These are phyloP conservation scores for Camellia lanceoleosa DNA, from an alignment of 148 eudicot species.

Conservation along the genomic window DNA sequence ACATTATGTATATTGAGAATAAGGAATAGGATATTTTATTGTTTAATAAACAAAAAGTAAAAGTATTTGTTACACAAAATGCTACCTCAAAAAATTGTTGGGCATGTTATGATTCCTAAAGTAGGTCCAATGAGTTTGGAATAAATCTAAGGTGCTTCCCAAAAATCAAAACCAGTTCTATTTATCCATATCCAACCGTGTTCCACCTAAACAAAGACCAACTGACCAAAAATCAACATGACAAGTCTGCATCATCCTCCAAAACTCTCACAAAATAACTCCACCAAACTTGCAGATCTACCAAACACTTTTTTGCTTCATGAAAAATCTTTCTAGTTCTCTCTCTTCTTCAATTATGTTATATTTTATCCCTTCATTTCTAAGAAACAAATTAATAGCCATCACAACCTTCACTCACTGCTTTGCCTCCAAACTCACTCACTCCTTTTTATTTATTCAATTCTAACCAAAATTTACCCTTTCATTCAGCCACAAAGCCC, in stretches of 20 bases:
- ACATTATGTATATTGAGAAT: too few species aligned
- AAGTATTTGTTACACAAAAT: too few species aligned
- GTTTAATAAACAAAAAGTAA: too few species aligned
- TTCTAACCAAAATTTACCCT: background rate
- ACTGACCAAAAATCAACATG: background rate
- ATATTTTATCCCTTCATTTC: conserved; percentile 7
- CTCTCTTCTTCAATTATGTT: conserved; percentile 16
- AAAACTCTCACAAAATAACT: background rate
- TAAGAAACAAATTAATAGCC: background rate
- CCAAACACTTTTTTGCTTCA: conserved; percentile 32
- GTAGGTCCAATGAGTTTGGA: too few species aligned
- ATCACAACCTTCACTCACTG: too few species aligned
- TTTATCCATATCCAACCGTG: too few species aligned
- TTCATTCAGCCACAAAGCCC: background rate
- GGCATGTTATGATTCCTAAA: too few species aligned
- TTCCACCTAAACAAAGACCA: background rate
- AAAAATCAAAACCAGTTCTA: too few species aligned
- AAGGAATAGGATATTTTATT: too few species aligned
- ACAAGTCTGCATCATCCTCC: background rate
- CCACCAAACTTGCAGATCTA: conserved; percentile 27
- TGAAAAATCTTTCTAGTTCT: conserved; percentile 28
- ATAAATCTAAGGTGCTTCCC: too few species aligned
- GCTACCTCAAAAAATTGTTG: too few species aligned
- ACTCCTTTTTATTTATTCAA: background rate
- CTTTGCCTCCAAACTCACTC: too few species aligned